phyloP scores from a whole-genome alignment of 1,284 basidiomycete genomes.

The Ganoderma sinense region DNA sequence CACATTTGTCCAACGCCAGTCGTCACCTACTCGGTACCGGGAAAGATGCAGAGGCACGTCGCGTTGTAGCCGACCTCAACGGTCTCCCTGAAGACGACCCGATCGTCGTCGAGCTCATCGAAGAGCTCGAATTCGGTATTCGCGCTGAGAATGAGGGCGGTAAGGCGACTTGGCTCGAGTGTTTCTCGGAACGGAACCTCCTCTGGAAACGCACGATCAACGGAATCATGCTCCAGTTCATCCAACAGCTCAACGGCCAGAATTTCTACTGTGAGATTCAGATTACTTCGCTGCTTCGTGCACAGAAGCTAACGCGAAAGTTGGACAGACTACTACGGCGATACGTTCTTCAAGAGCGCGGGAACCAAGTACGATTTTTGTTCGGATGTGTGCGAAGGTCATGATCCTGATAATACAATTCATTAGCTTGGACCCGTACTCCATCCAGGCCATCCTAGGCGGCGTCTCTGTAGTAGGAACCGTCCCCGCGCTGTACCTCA shows the following conservation, averaged over 20 bases:
- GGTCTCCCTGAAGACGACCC: slow-evolving; percentile 66
- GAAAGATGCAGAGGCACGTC: slow-evolving; percentile 59
- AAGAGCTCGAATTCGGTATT: slow-evolving; percentile 76
- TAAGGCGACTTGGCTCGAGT: slow-evolving; percentile 81
- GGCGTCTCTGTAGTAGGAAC: slow-evolving; percentile 74
- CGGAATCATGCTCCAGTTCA: slow-evolving; percentile 85
- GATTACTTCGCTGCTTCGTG: neutral
- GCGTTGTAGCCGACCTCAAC: slow-evolving; percentile 73
- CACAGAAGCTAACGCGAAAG: neutral
- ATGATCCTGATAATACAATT: neutral
- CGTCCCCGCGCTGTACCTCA: slow-evolving; percentile 68
- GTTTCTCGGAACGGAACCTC: slow-evolving; percentile 74
- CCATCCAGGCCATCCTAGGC: slow-evolving; percentile 77
- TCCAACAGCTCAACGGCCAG: slow-evolving; percentile 82
- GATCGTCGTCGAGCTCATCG: slow-evolving; percentile 68
- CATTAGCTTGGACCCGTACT: slow-evolving; percentile 67
- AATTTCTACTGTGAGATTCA: slow-evolving; percentile 71
- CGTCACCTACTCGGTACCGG: slow-evolving; percentile 68
- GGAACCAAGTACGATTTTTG: slow-evolving; percentile 58
- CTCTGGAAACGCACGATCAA: slow-evolving; percentile 78
- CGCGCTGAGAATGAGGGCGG: slow-evolving; percentile 78
- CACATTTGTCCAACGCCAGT: slow-evolving; percentile 40
- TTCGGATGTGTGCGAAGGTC: neutral
- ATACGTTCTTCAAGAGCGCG: slow-evolving; percentile 84
- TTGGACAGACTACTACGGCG: slow-evolving; percentile 74